Conservation (phyloP, 169 alveolate genomes). For the Plasmodium berghei region DNA sequence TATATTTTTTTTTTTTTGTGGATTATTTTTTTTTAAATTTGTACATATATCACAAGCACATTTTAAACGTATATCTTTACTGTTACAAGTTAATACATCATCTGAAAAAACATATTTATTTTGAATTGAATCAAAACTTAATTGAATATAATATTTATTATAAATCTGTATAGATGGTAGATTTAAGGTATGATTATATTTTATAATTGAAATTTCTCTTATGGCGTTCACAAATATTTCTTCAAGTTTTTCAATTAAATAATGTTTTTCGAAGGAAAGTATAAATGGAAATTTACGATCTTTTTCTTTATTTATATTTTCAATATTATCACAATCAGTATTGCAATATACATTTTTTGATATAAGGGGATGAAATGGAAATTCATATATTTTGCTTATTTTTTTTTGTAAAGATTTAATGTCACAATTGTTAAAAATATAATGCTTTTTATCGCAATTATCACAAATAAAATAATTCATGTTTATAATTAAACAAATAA, state of each 20-base stretch:
- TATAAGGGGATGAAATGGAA: constrained; percentile 86
- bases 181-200: constrained; percentile 54
- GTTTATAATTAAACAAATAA: constrained; percentile 95
- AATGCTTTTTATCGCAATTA: constrained; percentile 89
- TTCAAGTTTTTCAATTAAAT: constrained; percentile 77
- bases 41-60: constrained; percentile 46
- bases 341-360: constrained; percentile 81
- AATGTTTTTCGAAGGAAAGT: constrained; percentile 86
- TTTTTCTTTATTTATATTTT: constrained; percentile 35
- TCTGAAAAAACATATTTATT: constrained; percentile 74
- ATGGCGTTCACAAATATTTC: constrained; percentile 82
- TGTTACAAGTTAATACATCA: constrained; percentile 71
- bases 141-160: constrained; percentile 40
- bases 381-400: constrained; percentile 89
- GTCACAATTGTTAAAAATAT: constrained; percentile 90
- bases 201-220: constrained; percentile 79
- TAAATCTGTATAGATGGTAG: constrained; percentile 61
- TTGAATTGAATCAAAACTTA: constrained; percentile 73
- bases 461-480: constrained; percentile 95
- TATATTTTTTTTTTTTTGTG: constrained; percentile 71
- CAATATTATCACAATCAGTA: neutral
- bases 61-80: constrained; percentile 64
- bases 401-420: constrained; percentile 82
- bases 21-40: constrained; percentile 8
- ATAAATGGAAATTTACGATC: constrained; percentile 89